Evolutionary conservation across 2,329 filamentous ascomycete species (phyloP).

Genomic region (Calonectria honghensis): DNA sequence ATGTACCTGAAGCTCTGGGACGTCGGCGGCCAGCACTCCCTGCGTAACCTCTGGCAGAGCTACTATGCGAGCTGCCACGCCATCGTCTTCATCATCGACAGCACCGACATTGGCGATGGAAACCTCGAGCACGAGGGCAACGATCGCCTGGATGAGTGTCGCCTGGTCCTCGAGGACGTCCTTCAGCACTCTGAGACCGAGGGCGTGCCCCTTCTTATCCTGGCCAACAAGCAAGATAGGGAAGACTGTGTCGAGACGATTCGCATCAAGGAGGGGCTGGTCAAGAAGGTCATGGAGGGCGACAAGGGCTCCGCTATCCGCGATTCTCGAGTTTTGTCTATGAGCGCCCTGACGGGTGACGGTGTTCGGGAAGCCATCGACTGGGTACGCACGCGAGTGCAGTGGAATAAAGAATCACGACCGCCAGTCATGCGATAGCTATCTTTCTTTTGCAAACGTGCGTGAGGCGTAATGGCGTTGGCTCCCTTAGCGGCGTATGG

Average conservation of each 20-base stretch:
- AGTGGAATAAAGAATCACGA: slow-evolving; percentile 96
- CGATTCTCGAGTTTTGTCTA: slow-evolving; percentile 92
- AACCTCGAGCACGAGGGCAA: slow-evolving; percentile 73
- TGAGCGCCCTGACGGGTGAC: slow-evolving; percentile 90
- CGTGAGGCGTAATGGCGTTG: slow-evolving; percentile 36
- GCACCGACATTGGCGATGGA: slow-evolving; percentile 92
- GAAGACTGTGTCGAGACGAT: slow-evolving; percentile 99
- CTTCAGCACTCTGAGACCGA: slow-evolving; percentile 90
- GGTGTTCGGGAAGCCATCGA: slow-evolving; percentile 97
- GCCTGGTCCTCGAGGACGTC: slow-evolving; percentile 91
- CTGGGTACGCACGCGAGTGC: slow-evolving; percentile 93
- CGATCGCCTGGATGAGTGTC: slow-evolving; percentile 89
- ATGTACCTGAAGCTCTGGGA: slow-evolving; percentile 99
- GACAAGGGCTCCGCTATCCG: slow-evolving; percentile 90
- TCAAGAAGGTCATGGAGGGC: slow-evolving; percentile 96
- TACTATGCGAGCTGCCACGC: slow-evolving; percentile 97
- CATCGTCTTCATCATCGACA: slow-evolving; percentile 98
- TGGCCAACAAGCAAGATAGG: slow-evolving; percentile 98
- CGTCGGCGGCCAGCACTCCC: slow-evolving; percentile 92
- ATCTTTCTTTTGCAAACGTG: slow-evolving; percentile 15
- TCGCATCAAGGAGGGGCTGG: slow-evolving; percentile 95
- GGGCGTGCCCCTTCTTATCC: slow-evolving; percentile 91
- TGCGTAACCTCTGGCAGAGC: slow-evolving; percentile 94
- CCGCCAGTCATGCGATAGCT: slow-evolving; percentile 92
- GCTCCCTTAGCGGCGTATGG: slow-evolving; percentile 45